phyloP scores from a whole-genome alignment of 1,139 yeast species.

The Hanseniaspora sp. region DNA sequence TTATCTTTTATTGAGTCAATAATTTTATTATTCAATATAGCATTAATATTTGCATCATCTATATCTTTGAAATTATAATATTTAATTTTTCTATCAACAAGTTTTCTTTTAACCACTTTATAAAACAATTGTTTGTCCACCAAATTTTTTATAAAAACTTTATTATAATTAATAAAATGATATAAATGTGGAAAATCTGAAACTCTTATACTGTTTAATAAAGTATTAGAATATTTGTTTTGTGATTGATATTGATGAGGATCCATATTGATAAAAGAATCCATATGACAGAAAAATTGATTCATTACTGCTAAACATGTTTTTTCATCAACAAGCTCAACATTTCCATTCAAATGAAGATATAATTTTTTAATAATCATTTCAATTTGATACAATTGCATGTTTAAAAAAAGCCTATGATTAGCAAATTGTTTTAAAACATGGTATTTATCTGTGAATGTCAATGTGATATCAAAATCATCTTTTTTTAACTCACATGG shows the following conservation, averaged over 20 bases:
- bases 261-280: conserved; percentile 8
- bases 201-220: neutral
- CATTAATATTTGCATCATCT: neutral
- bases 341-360: neutral
- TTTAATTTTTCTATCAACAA: neutral
- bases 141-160: neutral
- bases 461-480: neutral
- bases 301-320: neutral
- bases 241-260: neutral
- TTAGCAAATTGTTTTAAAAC: neutral
- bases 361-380: neutral
- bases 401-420: neutral
- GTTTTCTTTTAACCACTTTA: conserved; percentile 4
- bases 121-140: conserved; percentile 5
- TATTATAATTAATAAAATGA: neutral
- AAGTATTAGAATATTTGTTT: neutral
- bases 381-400: conserved; percentile 8
- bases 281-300: conserved; percentile 7
- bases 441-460: neutral
- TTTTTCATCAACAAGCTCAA: neutral
- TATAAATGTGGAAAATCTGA: conserved; percentile 4
- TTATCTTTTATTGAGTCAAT: neutral
- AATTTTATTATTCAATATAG: neutral
- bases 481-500: neutral
- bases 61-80: neutral